Conservation (phyloP, 2,329 filamentous ascomycete species). For the Pseudogymnoascus sp. region DNA sequence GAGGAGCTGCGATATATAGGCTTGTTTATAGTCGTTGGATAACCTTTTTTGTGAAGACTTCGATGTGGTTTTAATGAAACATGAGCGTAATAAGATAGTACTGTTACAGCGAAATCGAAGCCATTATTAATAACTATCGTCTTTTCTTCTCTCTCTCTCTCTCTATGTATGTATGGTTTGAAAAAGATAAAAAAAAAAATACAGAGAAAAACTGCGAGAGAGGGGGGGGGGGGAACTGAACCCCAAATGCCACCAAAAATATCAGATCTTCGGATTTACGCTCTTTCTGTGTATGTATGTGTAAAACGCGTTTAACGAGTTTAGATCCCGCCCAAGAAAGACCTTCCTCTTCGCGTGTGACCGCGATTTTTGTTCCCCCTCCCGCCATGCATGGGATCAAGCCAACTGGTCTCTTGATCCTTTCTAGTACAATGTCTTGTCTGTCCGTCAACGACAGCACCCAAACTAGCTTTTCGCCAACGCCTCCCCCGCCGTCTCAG, state of each 20-base stretch:
- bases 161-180: background rate
- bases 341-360: background rate
- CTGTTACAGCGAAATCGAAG: background rate
- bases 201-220: background rate
- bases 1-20: background rate
- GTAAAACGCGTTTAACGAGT: conserved; percentile 1
- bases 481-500: background rate
- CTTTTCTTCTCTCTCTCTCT: background rate
- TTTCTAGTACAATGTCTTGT: background rate
- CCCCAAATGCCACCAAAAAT: conserved; percentile 4
- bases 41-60: background rate
- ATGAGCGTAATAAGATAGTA: background rate
- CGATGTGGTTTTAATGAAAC: background rate
- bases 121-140: conserved; percentile 1
- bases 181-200: background rate
- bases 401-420: background rate
- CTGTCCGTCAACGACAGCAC: background rate
- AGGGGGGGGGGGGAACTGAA: background rate
- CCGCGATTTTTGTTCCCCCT: background rate
- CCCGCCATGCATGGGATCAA: background rate
- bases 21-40: background rate
- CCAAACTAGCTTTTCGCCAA: background rate
- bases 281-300: background rate
- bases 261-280: conserved; percentile 5
- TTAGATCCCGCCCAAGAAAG: background rate